Evolutionary conservation across 495 filamentous ascomycete genomes (phyloP), one percentile per base, ranked within the genome.

Genomic region (Daldinia decipiens): DNA sequence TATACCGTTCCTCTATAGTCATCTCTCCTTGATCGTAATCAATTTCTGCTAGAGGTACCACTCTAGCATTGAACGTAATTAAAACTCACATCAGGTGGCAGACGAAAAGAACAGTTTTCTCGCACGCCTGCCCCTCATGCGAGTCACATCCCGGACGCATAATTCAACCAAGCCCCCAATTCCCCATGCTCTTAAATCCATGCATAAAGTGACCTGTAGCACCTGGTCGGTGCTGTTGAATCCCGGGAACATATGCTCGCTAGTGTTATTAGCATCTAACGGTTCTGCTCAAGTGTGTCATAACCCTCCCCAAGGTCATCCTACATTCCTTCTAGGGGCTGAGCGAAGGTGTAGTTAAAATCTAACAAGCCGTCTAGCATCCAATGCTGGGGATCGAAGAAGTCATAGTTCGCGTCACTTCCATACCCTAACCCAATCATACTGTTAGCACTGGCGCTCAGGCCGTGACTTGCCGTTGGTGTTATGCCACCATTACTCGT

Each of bases 341-440:
- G 80, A 40, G 77, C 80, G 73, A 82, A 88, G 3, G 80, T 82
- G 77, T 91, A 93, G 59, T 92, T 92, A 74, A 95, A 89, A 77
- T 95, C 92, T 61, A 93, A 85, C 57, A 94, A 80, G 21, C 91
- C 91, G 74, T 97, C 93, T 53, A 97, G 83, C 82, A 94, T 90
- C 93, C 94, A 97, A 77, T 93, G 92, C 74, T 97, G 81, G 0
- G 93, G 92, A 81, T 97, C 94, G 76, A 93, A 96, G 47, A 94
- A 89, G 73, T 94, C 92, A 78, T 92, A 93, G 62, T 87, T 90
- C 27, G 87, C 82, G 73, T 89, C 86, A 38, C 70, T 77, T 70
- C 89, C 84, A 77, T 90, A 87, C 62, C 85, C 85, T 77, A 80
- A 77, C 53, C 80, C 73, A 34, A 84, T 56, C 54, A 83, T 77